Conservation (phyloP, 2,329 filamentous ascomycete species). For the Chrysoporthe cubensis region DNA sequence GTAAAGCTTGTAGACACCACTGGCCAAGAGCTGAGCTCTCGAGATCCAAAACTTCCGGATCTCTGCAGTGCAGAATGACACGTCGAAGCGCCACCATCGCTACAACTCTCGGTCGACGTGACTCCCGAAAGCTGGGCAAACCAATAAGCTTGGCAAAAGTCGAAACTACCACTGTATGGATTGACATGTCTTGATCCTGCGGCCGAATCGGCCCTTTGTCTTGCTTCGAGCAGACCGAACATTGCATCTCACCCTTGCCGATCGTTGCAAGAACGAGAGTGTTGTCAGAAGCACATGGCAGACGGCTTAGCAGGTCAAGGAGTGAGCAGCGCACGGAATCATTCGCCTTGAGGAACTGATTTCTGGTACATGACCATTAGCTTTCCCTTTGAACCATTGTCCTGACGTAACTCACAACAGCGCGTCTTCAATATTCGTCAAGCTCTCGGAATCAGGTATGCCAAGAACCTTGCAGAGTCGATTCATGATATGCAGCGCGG, state of each 20-base stretch:
- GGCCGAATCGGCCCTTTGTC: conserved; percentile 16
- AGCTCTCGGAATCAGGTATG: neutral
- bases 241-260: conserved; percentile 28
- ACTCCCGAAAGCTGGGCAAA: conserved; percentile 52
- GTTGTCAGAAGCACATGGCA: conserved; percentile 59
- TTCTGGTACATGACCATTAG: conserved; percentile 19
- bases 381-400: neutral
- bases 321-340: conserved; percentile 33
- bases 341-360: conserved; percentile 30
- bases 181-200: conserved; percentile 31
- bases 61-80: conserved; percentile 68
- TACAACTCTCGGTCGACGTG: conserved; percentile 66
- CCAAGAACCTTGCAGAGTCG: conserved; percentile 16
- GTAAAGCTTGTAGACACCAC: conserved; percentile 80
- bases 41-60: conserved; percentile 65
- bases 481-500: conserved; percentile 7
- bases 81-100: conserved; percentile 74
- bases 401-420: conserved; percentile 21
- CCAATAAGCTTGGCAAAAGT: conserved; percentile 53
- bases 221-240: conserved; percentile 33
- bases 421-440: conserved; percentile 17
- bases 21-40: conserved; percentile 71
- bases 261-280: conserved; percentile 40
- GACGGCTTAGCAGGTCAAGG: conserved; percentile 54
- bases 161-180: conserved; percentile 45